phyloP scores from a whole-genome alignment of 257 asterid genomes.

The Solanum acaule region DNA sequence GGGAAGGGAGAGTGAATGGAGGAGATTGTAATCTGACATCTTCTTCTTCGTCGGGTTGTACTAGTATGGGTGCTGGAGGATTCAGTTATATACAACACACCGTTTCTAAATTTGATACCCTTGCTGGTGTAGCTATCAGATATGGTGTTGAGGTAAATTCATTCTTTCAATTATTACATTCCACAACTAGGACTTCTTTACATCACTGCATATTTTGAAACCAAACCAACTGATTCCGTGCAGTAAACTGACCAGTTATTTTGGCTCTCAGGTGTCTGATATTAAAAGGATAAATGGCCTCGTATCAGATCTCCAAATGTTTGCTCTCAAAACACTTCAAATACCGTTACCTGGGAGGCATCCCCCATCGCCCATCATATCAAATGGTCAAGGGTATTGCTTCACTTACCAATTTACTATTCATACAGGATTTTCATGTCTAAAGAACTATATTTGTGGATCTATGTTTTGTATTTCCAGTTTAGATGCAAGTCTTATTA shows the following conservation, averaged over 20 bases:
- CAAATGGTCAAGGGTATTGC: constrained; percentile 44
- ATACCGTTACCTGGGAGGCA: constrained; percentile 90
- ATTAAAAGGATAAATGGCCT: constrained; percentile 77
- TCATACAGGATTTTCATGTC: neutral
- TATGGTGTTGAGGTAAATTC: constrained; percentile 76
- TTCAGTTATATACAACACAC: constrained; percentile 37
- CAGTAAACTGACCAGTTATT: neutral
- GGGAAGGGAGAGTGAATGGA: constrained; percentile 23
- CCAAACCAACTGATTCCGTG: neutral
- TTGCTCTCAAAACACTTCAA: constrained; percentile 72
- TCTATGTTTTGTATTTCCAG: neutral
- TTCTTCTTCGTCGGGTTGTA: constrained; percentile 6
- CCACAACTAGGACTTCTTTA: neutral
- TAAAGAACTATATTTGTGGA: neutral
- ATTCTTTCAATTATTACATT: neutral
- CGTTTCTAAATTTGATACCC: constrained; percentile 72
- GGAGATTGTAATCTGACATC: constrained; percentile 16
- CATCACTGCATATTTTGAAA: neutral
- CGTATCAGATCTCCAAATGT: constrained; percentile 88
- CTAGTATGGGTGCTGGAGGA: constrained; percentile 29
- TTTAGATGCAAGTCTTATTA: neutral
- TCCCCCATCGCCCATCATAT: constrained; percentile 59
- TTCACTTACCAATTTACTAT: neutral
- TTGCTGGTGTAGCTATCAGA: constrained; percentile 86
- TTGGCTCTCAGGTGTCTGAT: constrained; percentile 53